Evolutionary conservation across 352 stramenopile genomes (phyloP).

Genomic region (Phytophthora podocarpi): DNA sequence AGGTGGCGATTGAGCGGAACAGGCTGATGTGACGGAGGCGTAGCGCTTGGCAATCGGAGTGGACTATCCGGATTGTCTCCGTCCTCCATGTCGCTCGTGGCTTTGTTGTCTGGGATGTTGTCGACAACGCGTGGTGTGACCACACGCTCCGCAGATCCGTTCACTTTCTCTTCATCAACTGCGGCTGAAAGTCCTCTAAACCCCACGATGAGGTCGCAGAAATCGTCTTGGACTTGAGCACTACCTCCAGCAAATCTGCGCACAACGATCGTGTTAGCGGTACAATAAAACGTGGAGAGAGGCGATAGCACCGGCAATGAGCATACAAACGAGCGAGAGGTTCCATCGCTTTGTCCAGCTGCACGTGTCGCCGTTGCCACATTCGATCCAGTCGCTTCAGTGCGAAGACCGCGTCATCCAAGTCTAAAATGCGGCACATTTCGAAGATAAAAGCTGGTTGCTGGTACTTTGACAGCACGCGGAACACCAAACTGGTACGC

Average conservation of each 20-base stretch:
- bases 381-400: slow-evolving; percentile 66
- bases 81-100: slow-evolving; percentile 12
- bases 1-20: slow-evolving; percentile 32
- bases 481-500: slow-evolving; percentile 48
- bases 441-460: slow-evolving; percentile 62
- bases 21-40: slow-evolving; percentile 32
- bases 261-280: not conserved
- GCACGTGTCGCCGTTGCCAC: slow-evolving; percentile 34
- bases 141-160: slow-evolving; percentile 17
- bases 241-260: slow-evolving; percentile 8
- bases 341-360: slow-evolving; percentile 37
- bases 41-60: slow-evolving; percentile 25
- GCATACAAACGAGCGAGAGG: slow-evolving; percentile 27
- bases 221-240: slow-evolving; percentile 46
- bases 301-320: too few relatives aligned
- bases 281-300: not conserved
- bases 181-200: slow-evolving; percentile 38
- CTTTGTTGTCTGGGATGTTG: not conserved
- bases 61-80: slow-evolving; percentile 5
- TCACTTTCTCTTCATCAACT: slow-evolving; percentile 5
- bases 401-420: slow-evolving; percentile 70
- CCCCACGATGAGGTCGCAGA: slow-evolving; percentile 70
- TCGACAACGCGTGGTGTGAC: slow-evolving; percentile 11
- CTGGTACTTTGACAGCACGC: slow-evolving; percentile 55
- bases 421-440: slow-evolving; percentile 67